Evolutionary conservation across 305 asterid species (phyloP), one percentile per base, ranked within the genome.

Genomic region (Rubia tinctorum): DNA sequence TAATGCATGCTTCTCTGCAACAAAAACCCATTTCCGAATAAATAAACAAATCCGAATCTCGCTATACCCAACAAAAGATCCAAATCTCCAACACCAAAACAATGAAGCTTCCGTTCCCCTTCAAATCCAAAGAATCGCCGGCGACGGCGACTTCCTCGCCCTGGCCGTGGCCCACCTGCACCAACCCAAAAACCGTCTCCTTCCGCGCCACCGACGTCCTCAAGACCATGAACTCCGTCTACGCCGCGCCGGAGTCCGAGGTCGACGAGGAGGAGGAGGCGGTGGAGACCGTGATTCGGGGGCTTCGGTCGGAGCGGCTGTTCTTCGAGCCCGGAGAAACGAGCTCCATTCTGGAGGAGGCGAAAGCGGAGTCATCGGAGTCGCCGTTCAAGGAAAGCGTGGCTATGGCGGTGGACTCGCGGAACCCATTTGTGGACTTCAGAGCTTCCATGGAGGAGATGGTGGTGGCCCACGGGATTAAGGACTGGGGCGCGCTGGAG

Each of bases 381-480:
- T 71, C 71, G 9, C 87, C 82, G 5, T 82, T 84, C 42, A 80
- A 80, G 37, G 88, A 82, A 25, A 80, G 81, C 60, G 81, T 81
- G 34, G 78, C 71, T 5, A 61, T 84, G 88, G 89, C 86, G 12
- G 53, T 92, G 82, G 98, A 92, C 39, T 90, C 98, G 13, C 49
- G 66, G 23, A 91, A 92, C 76, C 98, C 98, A 13, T 86, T 84
- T 63, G 58, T 68, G 14, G 98, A 92, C 65, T 92, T 92, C 84
- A 79, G 87, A 76, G 81, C 73, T 3, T 92, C 98, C 43, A 92
- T 92, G 98, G 92, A 78, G 85, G 98, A 92, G 72, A 90, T 92
- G 96, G 92, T 92, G 86, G 93, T 76, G 75, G 93, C 89, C 51
- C 84, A 84, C 55, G 86, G 79, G 0, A 61, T 84, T 73, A 77